Conservation (phyloP, 176 grass and related monocot species). For the Oryza nivara region DNA sequence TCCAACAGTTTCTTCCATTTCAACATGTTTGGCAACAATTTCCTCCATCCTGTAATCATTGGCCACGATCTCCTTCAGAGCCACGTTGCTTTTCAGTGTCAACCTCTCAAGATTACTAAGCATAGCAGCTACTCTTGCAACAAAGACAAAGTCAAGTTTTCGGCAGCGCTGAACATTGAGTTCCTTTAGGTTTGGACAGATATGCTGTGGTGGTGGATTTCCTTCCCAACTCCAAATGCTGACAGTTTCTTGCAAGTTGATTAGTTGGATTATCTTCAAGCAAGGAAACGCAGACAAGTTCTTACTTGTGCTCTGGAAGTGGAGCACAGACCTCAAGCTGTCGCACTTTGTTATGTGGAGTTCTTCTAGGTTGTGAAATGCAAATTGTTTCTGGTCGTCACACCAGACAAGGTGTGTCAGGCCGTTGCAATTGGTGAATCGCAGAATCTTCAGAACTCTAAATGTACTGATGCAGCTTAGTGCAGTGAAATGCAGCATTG, state of each 20-base stretch:
- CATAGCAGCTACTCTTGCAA: conserved; percentile 19
- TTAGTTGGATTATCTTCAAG: conserved; percentile 2
- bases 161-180: conserved; percentile 1
- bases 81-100: background rate
- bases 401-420: conserved; percentile 20
- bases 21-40: background rate
- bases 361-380: conserved; percentile 26
- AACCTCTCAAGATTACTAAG: conserved; percentile 22
- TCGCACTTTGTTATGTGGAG: conserved; percentile 19
- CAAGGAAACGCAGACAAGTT: background rate
- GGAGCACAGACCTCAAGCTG: conserved; percentile 7
- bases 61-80: conserved; percentile 22
- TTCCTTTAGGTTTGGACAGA: conserved; percentile 23
- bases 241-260: background rate
- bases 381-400: background rate
- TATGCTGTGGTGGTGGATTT: background rate
- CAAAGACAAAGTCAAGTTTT: background rate
- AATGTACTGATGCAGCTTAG: conserved; percentile 24
- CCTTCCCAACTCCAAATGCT: conserved; percentile 27
- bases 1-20: background rate
- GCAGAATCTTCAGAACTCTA: conserved; percentile 22
- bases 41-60: background rate
- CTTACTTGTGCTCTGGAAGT: background rate
- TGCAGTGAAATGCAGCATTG: background rate
- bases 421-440: conserved; percentile 10